Evolutionary conservation across 177 flowering plant genomes (phyloP), one percentile per base, ranked within the genome.

Genomic region (Vitis hybrid): DNA sequence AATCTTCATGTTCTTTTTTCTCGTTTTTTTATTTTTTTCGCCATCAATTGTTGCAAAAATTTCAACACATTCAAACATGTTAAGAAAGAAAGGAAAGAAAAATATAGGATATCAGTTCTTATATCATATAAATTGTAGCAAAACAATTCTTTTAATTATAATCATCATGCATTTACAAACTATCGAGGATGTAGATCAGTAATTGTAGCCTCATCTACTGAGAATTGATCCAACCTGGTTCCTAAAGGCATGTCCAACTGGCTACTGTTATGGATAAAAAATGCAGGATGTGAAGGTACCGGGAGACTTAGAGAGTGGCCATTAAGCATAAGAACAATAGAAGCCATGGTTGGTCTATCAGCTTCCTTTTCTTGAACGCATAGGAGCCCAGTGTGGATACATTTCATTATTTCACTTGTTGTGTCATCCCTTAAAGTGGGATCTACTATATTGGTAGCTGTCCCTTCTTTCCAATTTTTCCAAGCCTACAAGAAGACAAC

Each of bases 321-420:
- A 13, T 63, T 71, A 2, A 82, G 81, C 82, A 77, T 75, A 5
- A 78, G 62, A 26, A 76, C 67, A 7, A 80, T 45, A 10, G 81
- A 51, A 18, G 66, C 75, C 83, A 82, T 77, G 9, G 78, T 71
- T 10, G 85, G 85, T 50, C 85, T 73, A 1, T 53, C 49, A 2
- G 54, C 63, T 50, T 13, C 61, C 56, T 73, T 67, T 61, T 82
- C 78, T 73, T 82, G 85, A 57, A 77, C 83, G 54, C 85, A 82
- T 6, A 79, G 59, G 12, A 81, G 54, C 2, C 67, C 79, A 11
- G 73, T 61, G 49, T 81, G 80, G 10, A 81, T 76, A 63, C 79
- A 76, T 72, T 77, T 71, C 55, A 74, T 19, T n/a, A 77, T 66
- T 53, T 82, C 82, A 48, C 14, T 61, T 54, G 63, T 71, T 7